Evolutionary conservation across 495 filamentous ascomycete species (phyloP), one percentile per base, ranked within the genome.

Genomic region (Cairneyella variabilis): DNA sequence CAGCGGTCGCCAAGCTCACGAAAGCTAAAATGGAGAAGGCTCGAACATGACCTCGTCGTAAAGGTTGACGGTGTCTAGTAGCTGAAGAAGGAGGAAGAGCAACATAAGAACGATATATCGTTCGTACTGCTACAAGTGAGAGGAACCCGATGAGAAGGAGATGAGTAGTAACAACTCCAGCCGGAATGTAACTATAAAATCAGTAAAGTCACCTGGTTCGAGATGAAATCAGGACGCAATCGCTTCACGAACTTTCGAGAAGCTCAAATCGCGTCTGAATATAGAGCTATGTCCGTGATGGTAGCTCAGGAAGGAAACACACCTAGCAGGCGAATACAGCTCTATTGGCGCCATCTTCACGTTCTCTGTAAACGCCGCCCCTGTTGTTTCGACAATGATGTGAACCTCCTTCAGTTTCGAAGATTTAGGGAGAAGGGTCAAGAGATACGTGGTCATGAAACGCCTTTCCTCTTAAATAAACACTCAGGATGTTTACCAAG

Each of bases 61-160:
- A 61, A 2, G 66, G 50, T n/a, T 69, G 58, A 30, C 76, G 75
- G 12, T 60, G 61, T n/a, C 76, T 67, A 14, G 76, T 79, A 25
- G 68, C 62, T 36, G 74, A 67, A 18, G 71, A 63, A 18, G 77
- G 75, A 3, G 72, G 62, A 8, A 78, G 63, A n/a, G 62, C 67
- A 41, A 64, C 66, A 48, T 73, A 71, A 2, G 75, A 73, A 41
- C 66, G 66, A 34, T 70, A 72, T 17, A 77, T 66, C 23, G 69
- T 71, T 43, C 48, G 56, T 20, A 59, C 54, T 20, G 72, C 62
- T 5, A 68, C 64, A 40, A 64, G 67, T 7, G 66, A 70, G 43
- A 75, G 64, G 45, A 68, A 69, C 17, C 62, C 56, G 4, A 69
- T 57, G 11, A 69, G 40, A 30, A 58, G 25, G 39, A 76, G 42